Evolutionary conservation across 768 basidiomycete genomes (phyloP).

Genomic region (Tephrocybe sp.): DNA sequence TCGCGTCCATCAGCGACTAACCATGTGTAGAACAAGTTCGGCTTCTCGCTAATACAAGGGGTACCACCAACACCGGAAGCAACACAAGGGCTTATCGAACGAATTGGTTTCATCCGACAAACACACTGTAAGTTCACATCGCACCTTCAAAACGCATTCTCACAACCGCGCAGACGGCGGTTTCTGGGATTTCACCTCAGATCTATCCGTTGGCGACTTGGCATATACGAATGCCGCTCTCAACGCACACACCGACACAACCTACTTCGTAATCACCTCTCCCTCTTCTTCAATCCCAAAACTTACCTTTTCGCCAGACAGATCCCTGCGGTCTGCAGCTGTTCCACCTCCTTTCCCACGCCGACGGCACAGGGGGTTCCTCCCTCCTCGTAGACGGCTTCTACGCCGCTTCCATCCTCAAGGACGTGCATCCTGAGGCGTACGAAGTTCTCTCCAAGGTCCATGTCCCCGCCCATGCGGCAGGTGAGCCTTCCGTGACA

Average conservation of each 20-base stretch:
- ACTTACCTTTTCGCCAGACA: constrained; percentile 47
- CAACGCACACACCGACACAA: constrained; percentile 75
- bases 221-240: constrained; percentile 91
- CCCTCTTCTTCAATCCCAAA: neutral
- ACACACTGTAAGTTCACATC: constrained; percentile 49
- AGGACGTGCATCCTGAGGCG: constrained; percentile 65
- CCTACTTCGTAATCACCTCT: constrained; percentile 56
- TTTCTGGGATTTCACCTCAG: constrained; percentile 97
- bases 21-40: constrained; percentile 67
- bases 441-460: constrained; percentile 70
- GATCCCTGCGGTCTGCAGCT: constrained; percentile 95
- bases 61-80: constrained; percentile 81
- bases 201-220: constrained; percentile 88
- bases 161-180: constrained; percentile 64
- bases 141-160: neutral
- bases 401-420: constrained; percentile 82
- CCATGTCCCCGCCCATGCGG: constrained; percentile 82
- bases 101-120: constrained; percentile 87
- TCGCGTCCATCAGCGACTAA: constrained; percentile 3
- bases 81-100: constrained; percentile 73
- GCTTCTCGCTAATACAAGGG: constrained; percentile 84
- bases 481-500: constrained; percentile 64
- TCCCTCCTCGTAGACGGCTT: constrained; percentile 97
- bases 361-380: constrained; percentile 79
- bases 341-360: constrained; percentile 89